A percentile compares a stretch with the other conserved stretches of the same genome.
These are phyloP conservation scores for Hymenoscyphus fraxineus DNA, from an alignment of 2,329 filamentous ascomycete genomes.

Conservation along the genomic window DNA sequence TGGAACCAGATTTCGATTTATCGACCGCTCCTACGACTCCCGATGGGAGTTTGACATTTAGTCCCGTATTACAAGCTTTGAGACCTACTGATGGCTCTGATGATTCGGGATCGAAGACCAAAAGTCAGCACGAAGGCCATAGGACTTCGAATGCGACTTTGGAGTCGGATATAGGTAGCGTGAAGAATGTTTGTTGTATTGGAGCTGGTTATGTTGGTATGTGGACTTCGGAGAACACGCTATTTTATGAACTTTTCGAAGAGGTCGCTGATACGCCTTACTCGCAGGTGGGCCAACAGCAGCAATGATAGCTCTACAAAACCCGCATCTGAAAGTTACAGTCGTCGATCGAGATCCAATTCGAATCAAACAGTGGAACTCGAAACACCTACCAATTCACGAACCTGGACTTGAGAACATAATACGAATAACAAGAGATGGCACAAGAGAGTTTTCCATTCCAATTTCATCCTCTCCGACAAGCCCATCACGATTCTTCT, in stretches of 20 bases:
- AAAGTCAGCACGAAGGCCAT: not conserved
- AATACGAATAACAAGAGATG: constrained; percentile 61
- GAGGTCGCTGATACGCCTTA: not conserved
- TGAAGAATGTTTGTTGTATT: constrained; percentile 66
- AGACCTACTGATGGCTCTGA: constrained; percentile 25
- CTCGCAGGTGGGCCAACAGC: constrained; percentile 64
- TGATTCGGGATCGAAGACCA: constrained; percentile 8
- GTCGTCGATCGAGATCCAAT: constrained; percentile 68
- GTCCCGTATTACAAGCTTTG: constrained; percentile 38
- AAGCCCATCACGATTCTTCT: no score
- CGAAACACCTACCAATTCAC: constrained; percentile 68
- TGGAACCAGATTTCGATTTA: not conserved
- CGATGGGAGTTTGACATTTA: constrained; percentile 42
- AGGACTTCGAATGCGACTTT: not conserved
- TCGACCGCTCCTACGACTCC: constrained; percentile 46
- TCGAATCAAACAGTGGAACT: constrained; percentile 71
- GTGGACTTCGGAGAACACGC: constrained; percentile 31
- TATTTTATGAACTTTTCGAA: no score
- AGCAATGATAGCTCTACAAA: constrained; percentile 69
- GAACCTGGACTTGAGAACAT: constrained; percentile 69
- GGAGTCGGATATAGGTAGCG: constrained; percentile 10
- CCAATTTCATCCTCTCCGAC: constrained; percentile 27
- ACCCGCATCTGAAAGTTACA: constrained; percentile 65
- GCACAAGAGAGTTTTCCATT: constrained; percentile 44
- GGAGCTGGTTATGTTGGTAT: constrained; percentile 73